A percentile compares a stretch with the other conserved stretches of the same genome.
Evolutionary conservation across 257 asterid species (phyloP).

Genomic region (Lycium ferocissimum): DNA sequence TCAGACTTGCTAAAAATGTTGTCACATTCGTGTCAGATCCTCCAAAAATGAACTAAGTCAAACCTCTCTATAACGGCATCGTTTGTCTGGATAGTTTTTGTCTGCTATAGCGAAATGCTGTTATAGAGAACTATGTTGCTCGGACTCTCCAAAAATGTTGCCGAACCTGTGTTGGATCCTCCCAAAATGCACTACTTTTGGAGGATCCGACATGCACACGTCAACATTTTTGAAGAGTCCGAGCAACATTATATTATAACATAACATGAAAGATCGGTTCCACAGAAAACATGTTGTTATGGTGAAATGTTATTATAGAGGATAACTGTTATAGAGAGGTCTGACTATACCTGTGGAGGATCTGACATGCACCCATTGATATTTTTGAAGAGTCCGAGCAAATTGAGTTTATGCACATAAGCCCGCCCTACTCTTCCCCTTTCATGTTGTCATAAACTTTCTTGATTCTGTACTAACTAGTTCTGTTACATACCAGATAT

Average conservation of each 20-base stretch:
- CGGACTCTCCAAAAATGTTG: background rate
- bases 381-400: background rate
- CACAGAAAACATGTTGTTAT: too few species aligned
- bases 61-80: too few species aligned
- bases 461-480: background rate
- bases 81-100: too few species aligned
- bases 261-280: too few species aligned
- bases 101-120: too few species aligned
- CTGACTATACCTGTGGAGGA: background rate
- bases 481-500: constrained; percentile 42
- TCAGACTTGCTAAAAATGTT: background rate
- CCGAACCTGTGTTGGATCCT: background rate
- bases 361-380: background rate
- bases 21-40: background rate
- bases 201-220: background rate
- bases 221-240: background rate
- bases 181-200: background rate
- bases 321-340: too few species aligned
- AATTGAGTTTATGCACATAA: background rate
- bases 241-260: background rate
- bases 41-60: background rate
- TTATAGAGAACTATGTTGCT: background rate
- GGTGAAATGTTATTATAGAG: too few species aligned
- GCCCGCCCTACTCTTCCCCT: background rate
- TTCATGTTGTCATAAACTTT: background rate